Percentiles rank a stretch among this genome's conserved stretches.
These are phyloP conservation scores for Debaryomyces robertsiae DNA, from an alignment of 1,139 yeast genomes.

Conservation along the genomic window DNA sequence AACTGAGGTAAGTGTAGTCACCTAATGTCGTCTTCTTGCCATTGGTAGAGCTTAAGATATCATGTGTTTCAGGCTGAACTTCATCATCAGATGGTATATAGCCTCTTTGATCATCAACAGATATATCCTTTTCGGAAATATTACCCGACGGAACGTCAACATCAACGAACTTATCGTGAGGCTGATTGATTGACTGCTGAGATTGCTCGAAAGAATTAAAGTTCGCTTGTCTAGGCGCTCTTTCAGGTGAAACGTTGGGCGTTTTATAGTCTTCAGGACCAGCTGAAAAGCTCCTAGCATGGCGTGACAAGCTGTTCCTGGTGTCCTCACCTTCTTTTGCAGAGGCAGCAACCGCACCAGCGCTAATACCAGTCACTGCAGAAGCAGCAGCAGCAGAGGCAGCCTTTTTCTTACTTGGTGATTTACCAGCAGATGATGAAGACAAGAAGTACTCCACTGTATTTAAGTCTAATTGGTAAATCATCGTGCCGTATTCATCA, in stretches of 20 bases:
- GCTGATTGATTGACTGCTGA: conserved; percentile 1
- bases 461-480: conserved; percentile 61
- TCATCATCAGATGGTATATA: conserved; percentile 5
- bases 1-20: conserved; percentile 5
- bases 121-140: conserved; percentile 24
- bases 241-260: conserved; percentile 42
- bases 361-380: background rate
- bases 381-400: conserved; percentile 15
- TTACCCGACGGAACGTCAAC: conserved; percentile 29
- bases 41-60: background rate
- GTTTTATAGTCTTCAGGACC: conserved; percentile 49
- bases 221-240: conserved; percentile 16
- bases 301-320: conserved; percentile 20
- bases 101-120: conserved; percentile 21
- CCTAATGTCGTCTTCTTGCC: conserved; percentile 3
- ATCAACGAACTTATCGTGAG: conserved; percentile 30
- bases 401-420: conserved; percentile 13
- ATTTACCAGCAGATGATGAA: conserved; percentile 15
- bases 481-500: conserved; percentile 56
- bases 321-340: conserved; percentile 11
- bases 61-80: conserved; percentile 1
- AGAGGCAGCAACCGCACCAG: conserved; percentile 14
- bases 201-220: conserved; percentile 5
- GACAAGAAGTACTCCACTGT: conserved; percentile 36
- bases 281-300: conserved; percentile 42